A percentile compares a stretch with the other conserved stretches of the same genome.
Evolutionary conservation across 192 early-diverging fungal genomes (phyloP).

Genomic region (Kickxella alabastrina): DNA sequence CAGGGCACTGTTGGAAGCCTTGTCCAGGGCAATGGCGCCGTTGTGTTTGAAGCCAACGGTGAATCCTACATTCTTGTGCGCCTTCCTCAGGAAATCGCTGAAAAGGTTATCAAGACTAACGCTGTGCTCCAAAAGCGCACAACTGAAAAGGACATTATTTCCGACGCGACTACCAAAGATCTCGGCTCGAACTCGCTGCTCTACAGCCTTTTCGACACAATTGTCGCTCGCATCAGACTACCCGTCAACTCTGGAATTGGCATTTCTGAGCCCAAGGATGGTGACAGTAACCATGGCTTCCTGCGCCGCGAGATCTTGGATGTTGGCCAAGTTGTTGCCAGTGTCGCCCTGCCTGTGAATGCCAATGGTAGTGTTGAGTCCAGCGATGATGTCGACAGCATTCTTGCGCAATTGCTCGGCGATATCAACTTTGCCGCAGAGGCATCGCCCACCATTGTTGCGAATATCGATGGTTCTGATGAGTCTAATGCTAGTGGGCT

Average conservation of each 20-base stretch:
- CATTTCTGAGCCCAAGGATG: conserved; percentile 18
- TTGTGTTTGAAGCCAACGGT: conserved; percentile 22
- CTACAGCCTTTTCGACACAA: conserved; percentile 21
- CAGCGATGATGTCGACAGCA: conserved; percentile 7
- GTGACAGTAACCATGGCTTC: neutral
- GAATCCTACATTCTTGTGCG: conserved; percentile 27
- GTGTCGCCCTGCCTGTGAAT: conserved; percentile 3
- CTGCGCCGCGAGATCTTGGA: neutral
- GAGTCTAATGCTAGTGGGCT: conserved; percentile 6
- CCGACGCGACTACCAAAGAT: conserved; percentile 29
- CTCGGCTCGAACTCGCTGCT: conserved; percentile 12
- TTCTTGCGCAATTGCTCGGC: conserved; percentile 3
- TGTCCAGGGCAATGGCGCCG: conserved; percentile 21
- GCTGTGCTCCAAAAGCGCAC: conserved; percentile 22
- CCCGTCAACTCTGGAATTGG: conserved; percentile 26
- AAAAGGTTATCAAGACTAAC: conserved; percentile 6
- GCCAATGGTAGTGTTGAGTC: conserved; percentile 3
- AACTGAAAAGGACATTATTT: conserved; percentile 15
- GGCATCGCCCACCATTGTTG: conserved; percentile 12
- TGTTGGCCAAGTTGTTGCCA: conserved; percentile 6
- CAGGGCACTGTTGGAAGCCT: conserved; percentile 11
- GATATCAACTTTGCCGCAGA: conserved; percentile 6
- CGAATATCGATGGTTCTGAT: conserved; percentile 8
- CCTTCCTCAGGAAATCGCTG: conserved; percentile 20
- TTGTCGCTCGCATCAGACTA: conserved; percentile 21